Evolutionary conservation across 345 rosid species (phyloP).

Genomic region (Hibiscus syriacus): DNA sequence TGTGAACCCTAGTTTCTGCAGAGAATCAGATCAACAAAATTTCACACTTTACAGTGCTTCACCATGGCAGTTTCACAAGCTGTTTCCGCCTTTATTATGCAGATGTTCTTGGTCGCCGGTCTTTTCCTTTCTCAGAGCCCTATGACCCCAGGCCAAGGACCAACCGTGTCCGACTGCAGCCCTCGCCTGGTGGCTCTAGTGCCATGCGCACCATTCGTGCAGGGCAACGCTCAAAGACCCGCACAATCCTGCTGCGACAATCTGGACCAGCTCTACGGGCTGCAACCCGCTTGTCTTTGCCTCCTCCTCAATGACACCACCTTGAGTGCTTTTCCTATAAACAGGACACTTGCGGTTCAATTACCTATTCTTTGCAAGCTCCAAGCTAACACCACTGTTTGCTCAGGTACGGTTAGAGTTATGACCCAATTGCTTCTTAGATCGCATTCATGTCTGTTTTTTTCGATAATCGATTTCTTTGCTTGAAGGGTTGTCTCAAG

Average conservation of each 20-base stretch:
- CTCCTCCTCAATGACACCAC: conserved; percentile 49
- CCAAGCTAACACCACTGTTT: conserved; percentile 35
- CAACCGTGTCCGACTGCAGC: conserved; percentile 37
- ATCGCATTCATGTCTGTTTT: neutral
- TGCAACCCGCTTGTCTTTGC: conserved; percentile 62
- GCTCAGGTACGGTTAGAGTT: too few relatives aligned
- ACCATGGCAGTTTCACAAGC: conserved; percentile 23
- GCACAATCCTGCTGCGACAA: conserved; percentile 54
- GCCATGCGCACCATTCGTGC: conserved; percentile 71
- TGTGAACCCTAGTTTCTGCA: too few relatives aligned
- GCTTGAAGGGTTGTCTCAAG: conserved; percentile 33
- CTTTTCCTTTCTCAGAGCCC: too few relatives aligned
- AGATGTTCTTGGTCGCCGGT: conserved; percentile 21
- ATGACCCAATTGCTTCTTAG: too few relatives aligned
- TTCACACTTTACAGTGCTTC: neutral
- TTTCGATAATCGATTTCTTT: neutral
- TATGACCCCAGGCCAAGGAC: conserved; percentile 13
- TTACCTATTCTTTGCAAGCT: conserved; percentile 55
- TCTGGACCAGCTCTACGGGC: conserved; percentile 45
- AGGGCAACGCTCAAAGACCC: conserved; percentile 47
- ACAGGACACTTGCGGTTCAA: conserved; percentile 52
- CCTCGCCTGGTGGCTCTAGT: conserved; percentile 46
- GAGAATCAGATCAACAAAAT: neutral
- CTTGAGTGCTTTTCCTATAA: conserved; percentile 48
- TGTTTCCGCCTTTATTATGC: conserved; percentile 16